phyloP scores from a whole-genome alignment of 1,284 basidiomycete species.

The Leccinum colubrinum region DNA sequence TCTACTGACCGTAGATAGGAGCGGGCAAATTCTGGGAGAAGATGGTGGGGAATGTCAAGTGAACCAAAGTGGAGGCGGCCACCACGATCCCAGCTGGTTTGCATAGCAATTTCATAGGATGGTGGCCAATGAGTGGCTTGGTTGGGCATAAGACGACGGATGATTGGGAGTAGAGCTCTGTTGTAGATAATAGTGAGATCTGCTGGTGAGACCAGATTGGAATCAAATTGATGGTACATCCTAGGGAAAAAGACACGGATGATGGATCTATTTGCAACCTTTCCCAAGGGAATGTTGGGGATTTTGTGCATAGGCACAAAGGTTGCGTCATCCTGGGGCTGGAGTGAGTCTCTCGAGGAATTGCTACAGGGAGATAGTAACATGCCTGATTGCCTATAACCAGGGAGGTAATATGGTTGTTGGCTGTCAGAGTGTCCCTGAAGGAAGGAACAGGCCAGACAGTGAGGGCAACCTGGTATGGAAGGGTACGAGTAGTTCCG shows the following conservation, averaged over 20 bases:
- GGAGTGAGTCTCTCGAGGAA: neutral
- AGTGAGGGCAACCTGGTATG: neutral
- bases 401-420: slow-evolving; percentile 7
- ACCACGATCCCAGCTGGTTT: neutral
- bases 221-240: slow-evolving; percentile 4
- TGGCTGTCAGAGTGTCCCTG: neutral
- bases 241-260: slow-evolving; percentile 13
- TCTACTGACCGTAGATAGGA: neutral
- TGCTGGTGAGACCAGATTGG: neutral
- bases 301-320: slow-evolving; percentile 12
- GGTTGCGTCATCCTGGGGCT: neutral
- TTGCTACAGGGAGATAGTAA: neutral
- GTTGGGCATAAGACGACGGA: slow-evolving; percentile 4
- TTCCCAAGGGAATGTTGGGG: slow-evolving; percentile 11
- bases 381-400: neutral
- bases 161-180: neutral
- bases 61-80: neutral
- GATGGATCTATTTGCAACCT: slow-evolving; percentile 1
- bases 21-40: neutral
- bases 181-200: slow-evolving; percentile 6
- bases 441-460: slow-evolving; percentile 14
- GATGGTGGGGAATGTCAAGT: neutral
- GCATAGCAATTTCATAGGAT: neutral
- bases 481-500: slow-evolving; percentile 1
- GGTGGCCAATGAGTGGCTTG: slow-evolving; percentile 11